Evolutionary conservation across 129 eudicot species (phyloP).

Genomic region (Centaurea solstitialis): DNA sequence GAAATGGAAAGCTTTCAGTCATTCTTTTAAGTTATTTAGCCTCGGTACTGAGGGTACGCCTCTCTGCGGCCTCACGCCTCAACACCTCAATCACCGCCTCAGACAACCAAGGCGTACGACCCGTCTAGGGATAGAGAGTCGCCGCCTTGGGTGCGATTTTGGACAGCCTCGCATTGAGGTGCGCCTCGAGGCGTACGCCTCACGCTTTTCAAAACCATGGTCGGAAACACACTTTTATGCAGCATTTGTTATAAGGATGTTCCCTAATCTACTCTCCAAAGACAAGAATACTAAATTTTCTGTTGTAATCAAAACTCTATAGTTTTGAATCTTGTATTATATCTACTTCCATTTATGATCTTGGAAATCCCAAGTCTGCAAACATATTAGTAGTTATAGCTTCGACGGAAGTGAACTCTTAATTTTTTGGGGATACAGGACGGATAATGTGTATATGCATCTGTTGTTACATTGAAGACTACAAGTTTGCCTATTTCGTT

Average conservation of each 20-base stretch:
- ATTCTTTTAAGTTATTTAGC: too few relatives aligned
- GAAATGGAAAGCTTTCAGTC: too few relatives aligned
- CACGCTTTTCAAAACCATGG: too few relatives aligned
- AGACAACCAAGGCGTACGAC: too few relatives aligned
- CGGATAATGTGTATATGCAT: not conserved
- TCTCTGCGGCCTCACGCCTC: too few relatives aligned
- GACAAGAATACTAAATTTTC: not conserved
- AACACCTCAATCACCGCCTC: too few relatives aligned
- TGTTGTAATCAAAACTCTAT: not conserved
- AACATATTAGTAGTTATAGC: not conserved
- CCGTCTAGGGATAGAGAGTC: too few relatives aligned
- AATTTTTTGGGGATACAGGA: not conserved
- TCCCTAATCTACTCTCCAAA: not conserved
- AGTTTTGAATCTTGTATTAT: not conserved
- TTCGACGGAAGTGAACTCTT: not conserved
- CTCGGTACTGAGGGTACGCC: too few relatives aligned
- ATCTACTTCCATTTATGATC: not conserved
- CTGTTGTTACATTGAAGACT: not conserved
- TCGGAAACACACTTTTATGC: not conserved
- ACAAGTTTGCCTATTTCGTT: not conserved
- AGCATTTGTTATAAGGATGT: not conserved
- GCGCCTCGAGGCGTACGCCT: too few relatives aligned
- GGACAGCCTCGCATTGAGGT: too few relatives aligned
- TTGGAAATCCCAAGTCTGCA: not conserved
- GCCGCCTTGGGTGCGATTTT: too few relatives aligned